Base-by-base conservation (phyloP, 1,284 basidiomycete genomes). In the Trametes hirsuta region DNA sequence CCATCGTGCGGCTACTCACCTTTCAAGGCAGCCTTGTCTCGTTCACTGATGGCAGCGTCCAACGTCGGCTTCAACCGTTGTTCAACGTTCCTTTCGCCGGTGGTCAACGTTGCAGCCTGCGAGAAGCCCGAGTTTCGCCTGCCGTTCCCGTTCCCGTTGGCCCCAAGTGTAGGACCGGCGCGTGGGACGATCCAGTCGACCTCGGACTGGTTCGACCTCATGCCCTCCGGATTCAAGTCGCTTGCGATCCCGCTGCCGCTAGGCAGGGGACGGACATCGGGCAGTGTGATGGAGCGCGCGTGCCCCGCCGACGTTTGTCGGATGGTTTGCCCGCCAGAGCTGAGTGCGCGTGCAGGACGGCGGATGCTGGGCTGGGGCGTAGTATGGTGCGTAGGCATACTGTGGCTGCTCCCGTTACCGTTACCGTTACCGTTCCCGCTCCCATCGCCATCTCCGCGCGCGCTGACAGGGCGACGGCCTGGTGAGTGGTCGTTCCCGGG, bases 21-120 rank as follows among this genome's bases (percentile, higher is more conserved):
- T 66, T 59, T 59, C n/a, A 48, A 15, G 15, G 39, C 54, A 12
- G 66, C 61, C 42, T 66, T 69, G 18, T 39, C 52, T 14, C 66
- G 63, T 61, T 74, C 74, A 0, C 15, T 12, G 14, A 54, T 47
- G 6, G 77, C 77, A 4, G 69, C 53, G 0, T 64, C 40, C 50
- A 77, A 53, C 35, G 77, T 78, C 12, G 72, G 74, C 49, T 61
- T 6, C 14, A 78, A 41, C 15, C 77, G 72, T 24, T 74, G 65
- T n/a, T 53, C 62, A 1, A 77, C 69, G 0, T 66, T 70, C 55
- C 55, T 70, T 53, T 67, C 68, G 1, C 60, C 51, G 15, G 24
- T 24, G 24, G 58, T 47, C n/a, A 55, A 44, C 18, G 61, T 62
- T 10, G 36, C 36, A 14, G 50, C 46, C 9, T 45, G 44, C 21